phyloP scores from a whole-genome alignment of 306 rosid genomes.

The Abrus pulchellus region DNA sequence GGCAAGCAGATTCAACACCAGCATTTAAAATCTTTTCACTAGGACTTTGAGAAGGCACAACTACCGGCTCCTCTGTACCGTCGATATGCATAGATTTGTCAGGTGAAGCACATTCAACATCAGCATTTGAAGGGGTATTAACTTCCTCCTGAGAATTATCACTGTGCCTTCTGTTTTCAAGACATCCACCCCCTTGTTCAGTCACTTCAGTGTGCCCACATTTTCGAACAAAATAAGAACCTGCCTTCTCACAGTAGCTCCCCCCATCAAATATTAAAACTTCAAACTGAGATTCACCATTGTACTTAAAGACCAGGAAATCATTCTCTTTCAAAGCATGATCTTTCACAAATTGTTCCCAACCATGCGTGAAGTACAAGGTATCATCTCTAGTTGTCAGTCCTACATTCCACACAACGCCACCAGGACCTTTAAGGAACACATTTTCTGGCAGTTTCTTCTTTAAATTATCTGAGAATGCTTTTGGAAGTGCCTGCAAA shows the following conservation, averaged over 20 bases:
- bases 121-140: slow-evolving; percentile 49
- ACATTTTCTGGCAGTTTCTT: slow-evolving; percentile 68
- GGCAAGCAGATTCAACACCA: slow-evolving; percentile 31
- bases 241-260: slow-evolving; percentile 70
- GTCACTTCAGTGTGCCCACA: slow-evolving; percentile 44
- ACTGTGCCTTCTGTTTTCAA: slow-evolving; percentile 41
- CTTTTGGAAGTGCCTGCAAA: slow-evolving; percentile 71
- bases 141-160: slow-evolving; percentile 47
- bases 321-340: slow-evolving; percentile 70
- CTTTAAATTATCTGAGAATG: slow-evolving; percentile 59
- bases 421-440: slow-evolving; percentile 72
- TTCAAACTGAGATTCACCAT: slow-evolving; percentile 67
- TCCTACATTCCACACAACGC: slow-evolving; percentile 66
- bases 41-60: slow-evolving; percentile 41
- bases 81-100: slow-evolving; percentile 41
- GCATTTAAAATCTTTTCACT: slow-evolving; percentile 20
- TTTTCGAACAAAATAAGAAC: slow-evolving; percentile 67
- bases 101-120: slow-evolving; percentile 44
- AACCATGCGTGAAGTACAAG: slow-evolving; percentile 61
- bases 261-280: slow-evolving; percentile 66
- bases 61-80: slow-evolving; percentile 31
- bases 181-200: slow-evolving; percentile 41
- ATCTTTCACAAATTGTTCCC: slow-evolving; percentile 70
- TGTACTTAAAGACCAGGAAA: slow-evolving; percentile 72
- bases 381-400: slow-evolving; percentile 53